Percentiles rank a stretch among this genome's conserved stretches.
Conservation (phyloP, 2,329 filamentous ascomycete genomes). For the Fusarium sp. region DNA sequence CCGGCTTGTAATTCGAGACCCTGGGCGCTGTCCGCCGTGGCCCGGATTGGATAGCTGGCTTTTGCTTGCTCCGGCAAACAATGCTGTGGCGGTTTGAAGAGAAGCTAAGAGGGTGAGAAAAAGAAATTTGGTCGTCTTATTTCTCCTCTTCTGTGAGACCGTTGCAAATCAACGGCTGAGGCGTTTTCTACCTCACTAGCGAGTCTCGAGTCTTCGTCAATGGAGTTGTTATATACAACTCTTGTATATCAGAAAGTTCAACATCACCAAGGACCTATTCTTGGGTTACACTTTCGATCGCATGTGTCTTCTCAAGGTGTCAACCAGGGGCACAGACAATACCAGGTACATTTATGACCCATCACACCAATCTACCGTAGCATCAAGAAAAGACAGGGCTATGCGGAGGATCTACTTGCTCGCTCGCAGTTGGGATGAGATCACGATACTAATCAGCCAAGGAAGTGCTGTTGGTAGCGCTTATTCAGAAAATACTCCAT, state of each 20-base stretch:
- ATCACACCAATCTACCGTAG: slow-evolving; percentile 29
- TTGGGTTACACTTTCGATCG: slow-evolving; percentile 11
- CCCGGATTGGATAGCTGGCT: slow-evolving; percentile 1
- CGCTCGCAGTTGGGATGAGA: neutral
- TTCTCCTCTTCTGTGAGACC: slow-evolving; percentile 16
- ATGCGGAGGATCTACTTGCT: slow-evolving; percentile 27
- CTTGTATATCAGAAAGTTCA: neutral
- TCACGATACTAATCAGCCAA: neutral
- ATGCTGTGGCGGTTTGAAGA: neutral
- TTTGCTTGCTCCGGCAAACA: neutral
- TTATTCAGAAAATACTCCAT: slow-evolving; percentile 1
- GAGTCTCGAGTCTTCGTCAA: neutral
- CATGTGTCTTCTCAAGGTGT: neutral
- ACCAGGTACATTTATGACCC: slow-evolving; percentile 2
- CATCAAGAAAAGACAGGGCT: slow-evolving; percentile 1
- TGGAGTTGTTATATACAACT: neutral
- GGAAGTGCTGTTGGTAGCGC: neutral
- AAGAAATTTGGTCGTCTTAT: slow-evolving; percentile 7
- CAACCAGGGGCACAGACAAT: neutral
- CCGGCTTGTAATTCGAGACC: neutral
- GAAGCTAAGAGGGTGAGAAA: slow-evolving; percentile 2
- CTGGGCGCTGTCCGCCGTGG: slow-evolving; percentile 25
- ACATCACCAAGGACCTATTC: slow-evolving; percentile 1
- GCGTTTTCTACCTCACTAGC: slow-evolving; percentile 11
- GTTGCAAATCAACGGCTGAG: slow-evolving; percentile 26